phyloP scores from a whole-genome alignment of 1,284 basidiomycete genomes.

The Ustilago xerochloae region DNA sequence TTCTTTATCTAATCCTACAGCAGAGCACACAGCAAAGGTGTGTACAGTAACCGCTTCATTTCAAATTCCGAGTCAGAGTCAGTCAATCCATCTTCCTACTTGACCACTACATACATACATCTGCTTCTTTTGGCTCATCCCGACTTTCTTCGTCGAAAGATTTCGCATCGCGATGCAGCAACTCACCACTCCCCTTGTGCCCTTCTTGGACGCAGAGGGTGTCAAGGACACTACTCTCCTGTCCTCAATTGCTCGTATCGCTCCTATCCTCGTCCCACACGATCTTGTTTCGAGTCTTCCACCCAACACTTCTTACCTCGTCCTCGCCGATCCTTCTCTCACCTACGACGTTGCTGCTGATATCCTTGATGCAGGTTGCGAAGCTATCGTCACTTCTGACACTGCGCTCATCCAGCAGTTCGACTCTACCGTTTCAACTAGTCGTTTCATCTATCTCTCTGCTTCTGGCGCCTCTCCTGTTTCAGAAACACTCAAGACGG shows the following conservation, averaged over 20 bases:
- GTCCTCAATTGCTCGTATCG: constrained; percentile 42
- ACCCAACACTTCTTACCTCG: constrained; percentile 37
- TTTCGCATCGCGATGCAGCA: constrained; percentile 56
- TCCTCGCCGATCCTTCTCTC: constrained; percentile 39
- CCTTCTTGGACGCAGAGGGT: constrained; percentile 44
- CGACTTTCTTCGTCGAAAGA: not conserved
- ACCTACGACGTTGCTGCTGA: constrained; percentile 52
- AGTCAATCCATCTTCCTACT: not conserved
- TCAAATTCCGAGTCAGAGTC: not conserved
- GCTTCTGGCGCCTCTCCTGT: constrained; percentile 39
- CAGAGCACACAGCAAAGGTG: not conserved
- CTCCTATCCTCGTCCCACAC: constrained; percentile 48
- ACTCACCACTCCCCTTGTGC: constrained; percentile 55
- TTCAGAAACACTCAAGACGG: constrained; percentile 42
- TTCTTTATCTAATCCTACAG: constrained; percentile 16
- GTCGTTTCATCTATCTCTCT: constrained; percentile 53
- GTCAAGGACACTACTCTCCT: constrained; percentile 29
- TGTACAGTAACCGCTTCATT: no score
- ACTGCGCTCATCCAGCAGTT: constrained; percentile 41
- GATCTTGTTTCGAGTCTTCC: constrained; percentile 34
- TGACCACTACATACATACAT: not conserved
- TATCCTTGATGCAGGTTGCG: constrained; percentile 58
- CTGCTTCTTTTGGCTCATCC: not conserved
- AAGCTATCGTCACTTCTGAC: constrained; percentile 55
- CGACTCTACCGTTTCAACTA: constrained; percentile 39